Evolutionary conservation across 1,139 yeast genomes (phyloP), one percentile per base, ranked within the genome.

Genomic region (Torulaspora pretoriensis): DNA sequence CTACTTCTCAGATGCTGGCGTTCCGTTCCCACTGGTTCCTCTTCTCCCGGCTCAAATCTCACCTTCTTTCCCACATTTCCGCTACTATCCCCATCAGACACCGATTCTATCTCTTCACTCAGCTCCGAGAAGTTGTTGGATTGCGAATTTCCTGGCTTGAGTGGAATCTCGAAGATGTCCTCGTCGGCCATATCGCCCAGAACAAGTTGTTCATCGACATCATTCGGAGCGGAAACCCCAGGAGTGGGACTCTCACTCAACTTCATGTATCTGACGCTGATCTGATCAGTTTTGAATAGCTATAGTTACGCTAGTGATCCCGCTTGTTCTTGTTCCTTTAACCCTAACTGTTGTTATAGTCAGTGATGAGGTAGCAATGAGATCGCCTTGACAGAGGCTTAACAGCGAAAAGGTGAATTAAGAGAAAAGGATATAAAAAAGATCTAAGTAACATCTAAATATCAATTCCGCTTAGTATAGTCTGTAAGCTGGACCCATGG

Each of bases 401-500:
- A 30, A 7, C 29, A 27, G 29, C 41, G 26, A 35, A 31, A 28
- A 16, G 28, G 7, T 37, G 14, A 30, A 38, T 28, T 38, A 38
- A 36, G 31, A 41, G 34, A 36, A 19, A 30, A 38, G 25, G 41
- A 38, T 38, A 30, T 31, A 27, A 23, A 37, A 22, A 17, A 27
- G 24, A 26, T n/a, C 27, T 23, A 28, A 24, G 12, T 22, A 32
- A 25, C 13, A 24, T 38, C 30, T 27, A 31, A 17, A 9, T 28
- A 37, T 19, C 40, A 12, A 30, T 16, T 27, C 34, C 34, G 54
- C 70, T 77, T 90, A 92, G 92, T 92, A 92, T 74, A 92, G 83
- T 85, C 98, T 90, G 95, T 84, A 88, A 72, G 97, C 86, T 74
- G 97, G 97, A 78, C 99, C 98, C 99, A 94, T 94, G 76, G 97